A percentile compares a stretch with the other conserved stretches of the same genome.
These are phyloP conservation scores for Fusarium cicatricum DNA, from an alignment of 2,329 filamentous ascomycete genomes.

Conservation along the genomic window DNA sequence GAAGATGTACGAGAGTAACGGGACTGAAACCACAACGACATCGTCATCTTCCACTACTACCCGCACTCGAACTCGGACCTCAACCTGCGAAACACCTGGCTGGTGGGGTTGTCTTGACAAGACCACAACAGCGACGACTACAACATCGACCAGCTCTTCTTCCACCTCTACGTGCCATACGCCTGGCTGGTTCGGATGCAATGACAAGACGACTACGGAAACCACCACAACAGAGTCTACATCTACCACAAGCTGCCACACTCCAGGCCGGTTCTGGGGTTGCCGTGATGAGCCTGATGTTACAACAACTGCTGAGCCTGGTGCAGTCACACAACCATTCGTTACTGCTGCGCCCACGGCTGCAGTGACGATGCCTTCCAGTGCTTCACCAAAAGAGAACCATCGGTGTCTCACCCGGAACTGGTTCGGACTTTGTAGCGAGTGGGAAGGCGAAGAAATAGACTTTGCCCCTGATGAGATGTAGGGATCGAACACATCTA, in stretches of 20 bases:
- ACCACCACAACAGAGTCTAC: conserved; percentile 45
- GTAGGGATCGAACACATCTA: conserved; percentile 15
- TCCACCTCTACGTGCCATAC: conserved; percentile 66
- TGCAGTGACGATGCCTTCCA: conserved; percentile 39
- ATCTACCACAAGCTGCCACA: conserved; percentile 52
- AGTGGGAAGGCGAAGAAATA: conserved; percentile 44
- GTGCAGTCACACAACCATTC: conserved; percentile 38
- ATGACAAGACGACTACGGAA: conserved; percentile 52
- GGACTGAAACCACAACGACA: conserved; percentile 77
- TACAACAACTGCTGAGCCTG: conserved; percentile 46
- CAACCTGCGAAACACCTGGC: conserved; percentile 88
- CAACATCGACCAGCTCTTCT: conserved; percentile 55
- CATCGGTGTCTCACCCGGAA: conserved; percentile 48
- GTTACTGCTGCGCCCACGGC: conserved; percentile 46
- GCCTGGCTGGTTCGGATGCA: conserved; percentile 74
- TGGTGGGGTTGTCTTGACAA: conserved; percentile 88
- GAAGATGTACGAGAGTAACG: conserved; percentile 96
- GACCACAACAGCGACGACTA: conserved; percentile 58
- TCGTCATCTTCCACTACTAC: conserved; percentile 64
- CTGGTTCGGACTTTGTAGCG: conserved; percentile 55
- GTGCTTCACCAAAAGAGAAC: conserved; percentile 37
- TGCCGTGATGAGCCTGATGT: conserved; percentile 56
- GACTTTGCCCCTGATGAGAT: conserved; percentile 46
- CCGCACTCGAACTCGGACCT: conserved; percentile 78
- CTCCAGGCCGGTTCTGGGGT: conserved; percentile 65